Base-by-base conservation (phyloP, 768 basidiomycete species). In the Suillus luteus region DNA sequence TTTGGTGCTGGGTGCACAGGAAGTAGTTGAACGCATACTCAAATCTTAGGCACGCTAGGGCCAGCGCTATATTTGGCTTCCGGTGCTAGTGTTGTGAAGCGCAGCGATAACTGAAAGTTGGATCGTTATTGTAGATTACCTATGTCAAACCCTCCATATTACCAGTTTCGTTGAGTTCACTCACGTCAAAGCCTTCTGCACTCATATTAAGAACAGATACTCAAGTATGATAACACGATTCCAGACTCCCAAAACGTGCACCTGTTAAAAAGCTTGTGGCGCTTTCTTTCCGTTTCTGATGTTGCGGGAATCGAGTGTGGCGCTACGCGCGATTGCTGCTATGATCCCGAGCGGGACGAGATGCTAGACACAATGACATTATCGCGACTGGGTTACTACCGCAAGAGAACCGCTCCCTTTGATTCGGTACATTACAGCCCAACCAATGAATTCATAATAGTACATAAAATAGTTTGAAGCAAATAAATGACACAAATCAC, bases 1-100 rank as follows among this genome's bases (percentile, higher is more conserved):
- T 5, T 19, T 75, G 60, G 68, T 74, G 33, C 55, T 73, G 57
- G 70, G 70, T n/a, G 74, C 67, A 40, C 49, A 74, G 54, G 65
- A 69, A 24, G 59, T 63, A 31, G 65, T 73, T 24, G 72, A 73
- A 52, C 66, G 61, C 15, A 70, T 73, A 27, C 33, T 73, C n/a
- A 73, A 65, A 51, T 60, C 69, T 33, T 72, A 58, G 40, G 38
- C 22, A 40, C 8, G 4, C 17, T 17, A 31, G 14, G 15, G 19
- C n/a, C 10, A 9, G 22, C 15, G 15, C 5, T n/a, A 55, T 31
- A 31, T 51, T 14, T 15, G n/a, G 6, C n/a, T 37, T 22, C 12
- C 7, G 35, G n/a, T 9, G 9, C 37, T 22, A 24, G 19, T 15
- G 37, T 37, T 38, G 37, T 55, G n/a, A 55, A 38, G 37, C 2